Evolutionary conservation across 495 filamentous ascomycete genomes (phyloP), one percentile per base, ranked within the genome.

Genomic region (Aspergillus carlsbadensis): DNA sequence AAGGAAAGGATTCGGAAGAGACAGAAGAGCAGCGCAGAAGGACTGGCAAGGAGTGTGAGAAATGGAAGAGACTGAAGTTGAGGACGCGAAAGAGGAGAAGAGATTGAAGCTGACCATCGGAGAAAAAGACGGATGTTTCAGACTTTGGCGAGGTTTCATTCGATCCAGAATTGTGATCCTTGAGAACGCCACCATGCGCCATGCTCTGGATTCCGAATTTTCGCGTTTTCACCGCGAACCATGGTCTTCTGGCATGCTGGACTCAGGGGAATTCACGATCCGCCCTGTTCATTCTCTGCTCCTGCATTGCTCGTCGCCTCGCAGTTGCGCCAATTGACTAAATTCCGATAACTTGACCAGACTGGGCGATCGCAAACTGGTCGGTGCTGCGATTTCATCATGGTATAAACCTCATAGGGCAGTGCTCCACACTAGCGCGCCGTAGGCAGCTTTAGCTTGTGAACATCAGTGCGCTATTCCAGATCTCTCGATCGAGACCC

Each of bases 381-480:
- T 43, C 40, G 40, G 40, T 3, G 26, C 26, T 29, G 26, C 26
- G 26, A 18, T 41, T 41, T 41, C 14, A 41, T 41, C 37, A 15
- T 47, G 44, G 33, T 33, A 15, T 36, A 20, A 49, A 36, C 14
- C 35, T 49, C 15, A 34, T 34, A 49, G 29, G 40, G n/a, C 31
- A 36, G 17, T n/a, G n/a, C 29, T 22, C 45, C 45, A 49, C 45
- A 14, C 14, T 49, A 22, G 21, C 26, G 42, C 42, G 42, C 26
- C 21, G 35, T n/a, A n/a, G n/a, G n/a, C n/a, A n/a, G n/a, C n/a
- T 7, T 36, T 49, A 49, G 24, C 17, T 11, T 5, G 1, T 31
- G 45, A 35, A 2, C 26, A 36, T 49, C 45, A 49, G 5, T 17
- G 17, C 45, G 31, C 45, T 49, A 49, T 34, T 47, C 43, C 43